phyloP scores from a whole-genome alignment of 2,329 filamentous ascomycete genomes.

The Torrubiellomyces zombiae region DNA sequence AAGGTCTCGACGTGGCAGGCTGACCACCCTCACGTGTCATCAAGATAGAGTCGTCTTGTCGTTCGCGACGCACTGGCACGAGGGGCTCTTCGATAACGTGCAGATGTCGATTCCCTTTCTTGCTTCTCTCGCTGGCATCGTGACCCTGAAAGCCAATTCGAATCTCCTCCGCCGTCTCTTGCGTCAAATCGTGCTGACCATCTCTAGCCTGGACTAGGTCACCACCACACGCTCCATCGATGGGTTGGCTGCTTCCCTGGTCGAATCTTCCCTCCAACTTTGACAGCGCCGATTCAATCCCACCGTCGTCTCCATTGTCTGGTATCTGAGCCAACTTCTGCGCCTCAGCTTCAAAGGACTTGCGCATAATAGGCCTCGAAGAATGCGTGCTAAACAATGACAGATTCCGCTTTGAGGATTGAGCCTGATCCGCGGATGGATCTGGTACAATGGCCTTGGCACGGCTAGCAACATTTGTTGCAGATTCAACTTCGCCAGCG shows the following conservation, averaged over 20 bases:
- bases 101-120: conserved; percentile 26
- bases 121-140: conserved; percentile 26
- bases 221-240: conserved; percentile 2
- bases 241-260: conserved; percentile 26
- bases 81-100: conserved; percentile 26
- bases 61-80: too few relatives aligned
- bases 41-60: too few relatives aligned
- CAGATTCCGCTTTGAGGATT: conserved; percentile 25
- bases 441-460: conserved; percentile 33
- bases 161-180: not conserved
- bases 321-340: conserved; percentile 76
- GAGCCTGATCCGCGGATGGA: conserved; percentile 39
- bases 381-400: conserved; percentile 46
- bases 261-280: conserved; percentile 83
- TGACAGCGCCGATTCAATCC: conserved; percentile 77
- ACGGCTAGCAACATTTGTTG: conserved; percentile 7
- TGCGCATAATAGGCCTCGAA: conserved; percentile 44
- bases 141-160: too few relatives aligned
- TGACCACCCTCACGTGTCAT: too few relatives aligned
- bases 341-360: conserved; percentile 79
- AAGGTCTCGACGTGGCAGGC: too few relatives aligned
- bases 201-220: conserved; percentile 2
- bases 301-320: conserved; percentile 65
- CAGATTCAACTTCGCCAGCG: conserved; percentile 9
- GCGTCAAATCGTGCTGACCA: too few relatives aligned